Percentiles rank a stretch among this genome's conserved stretches.
phyloP scores from a whole-genome alignment of 495 filamentous ascomycete species.

The Hamigera avellanea region DNA sequence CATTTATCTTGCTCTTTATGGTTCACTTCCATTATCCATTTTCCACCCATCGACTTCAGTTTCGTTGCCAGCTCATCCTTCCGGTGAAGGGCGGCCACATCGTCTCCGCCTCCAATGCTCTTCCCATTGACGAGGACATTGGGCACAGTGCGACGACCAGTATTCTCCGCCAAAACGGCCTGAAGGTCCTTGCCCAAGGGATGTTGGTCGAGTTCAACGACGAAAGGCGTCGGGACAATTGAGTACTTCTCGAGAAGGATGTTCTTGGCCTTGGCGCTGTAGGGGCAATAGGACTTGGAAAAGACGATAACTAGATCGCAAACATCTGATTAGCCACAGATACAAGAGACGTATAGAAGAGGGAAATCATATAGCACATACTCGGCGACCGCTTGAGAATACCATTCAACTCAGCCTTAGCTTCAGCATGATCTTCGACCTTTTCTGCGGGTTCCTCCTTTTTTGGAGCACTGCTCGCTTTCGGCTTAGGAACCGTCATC shows the following conservation, averaged over 20 bases:
- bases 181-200: slow-evolving; percentile 63
- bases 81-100: slow-evolving; percentile 61
- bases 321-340: slow-evolving; percentile 8
- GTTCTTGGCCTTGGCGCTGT: slow-evolving; percentile 69
- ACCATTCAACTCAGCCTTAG: slow-evolving; percentile 49
- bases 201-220: slow-evolving; percentile 86
- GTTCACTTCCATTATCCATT: slow-evolving; percentile 45
- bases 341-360: slow-evolving; percentile 1
- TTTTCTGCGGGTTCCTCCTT: slow-evolving; percentile 14
- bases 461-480: slow-evolving; percentile 8
- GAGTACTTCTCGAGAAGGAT: slow-evolving; percentile 72
- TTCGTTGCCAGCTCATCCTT: slow-evolving; percentile 59
- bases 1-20: slow-evolving; percentile 8
- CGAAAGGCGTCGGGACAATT: slow-evolving; percentile 70
- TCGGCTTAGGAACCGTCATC: slow-evolving; percentile 36
- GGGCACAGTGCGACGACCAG: slow-evolving; percentile 76
- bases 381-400: slow-evolving; percentile 76
- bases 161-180: slow-evolving; percentile 51
- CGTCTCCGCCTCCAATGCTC: slow-evolving; percentile 86
- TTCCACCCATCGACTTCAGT: slow-evolving; percentile 61
- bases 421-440: slow-evolving; percentile 20
- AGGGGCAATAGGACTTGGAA: slow-evolving; percentile 86
- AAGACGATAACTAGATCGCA: slow-evolving; percentile 69
- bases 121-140: slow-evolving; percentile 81
- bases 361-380: slow-evolving; percentile 35